Evolutionary conservation across 768 basidiomycete species (phyloP), one percentile per base, ranked within the genome.

Genomic region (Hygrophorus russula): DNA sequence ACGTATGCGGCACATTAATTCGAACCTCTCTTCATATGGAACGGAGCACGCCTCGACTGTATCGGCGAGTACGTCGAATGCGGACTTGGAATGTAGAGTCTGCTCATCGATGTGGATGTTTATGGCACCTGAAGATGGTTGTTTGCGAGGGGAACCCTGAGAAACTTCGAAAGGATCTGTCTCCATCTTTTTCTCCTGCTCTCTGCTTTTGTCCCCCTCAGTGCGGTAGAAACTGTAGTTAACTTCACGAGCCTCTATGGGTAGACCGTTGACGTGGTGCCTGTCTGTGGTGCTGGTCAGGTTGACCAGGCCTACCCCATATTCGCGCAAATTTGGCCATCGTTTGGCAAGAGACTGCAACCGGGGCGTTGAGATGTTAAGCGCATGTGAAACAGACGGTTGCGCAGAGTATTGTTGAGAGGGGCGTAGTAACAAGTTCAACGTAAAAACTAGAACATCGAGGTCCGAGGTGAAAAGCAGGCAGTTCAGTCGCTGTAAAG

Each of bases 361-460:
- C 41, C 87, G 82, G 44, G 80, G 73, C 2, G 80, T 85, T 29
- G 82, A 89, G 46, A 86, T 83, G 60, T 73, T 83, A n/a, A 88
- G 71, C 1, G 80, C 79, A 51, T 84, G 78, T 32, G 87, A 82
- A 41, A 93, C 81, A 10, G 88, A 78, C 7, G 85, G 82, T 53
- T 89, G 83, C 11, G 82, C 78, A 6, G 88, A 91, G 59, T 96
- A 98, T 58, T 97, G 93, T 56, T 97, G 93, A 3, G 90, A 82
- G 2, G 94, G 93, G 27, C 96, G 84, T 20, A 97, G 75, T 39
- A 96, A 69, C 36, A 97, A 74, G 51, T 86, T 83, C 46, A 98
- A 70, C 28, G 90, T 74, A 27, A 86, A 66, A 43, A 89, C 76
- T 34, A 98, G 70, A 35, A 98, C 71, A 56, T 96, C 90, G 47